Conservation (phyloP, 768 basidiomycete species). For the Pisolithus orientalis region DNA sequence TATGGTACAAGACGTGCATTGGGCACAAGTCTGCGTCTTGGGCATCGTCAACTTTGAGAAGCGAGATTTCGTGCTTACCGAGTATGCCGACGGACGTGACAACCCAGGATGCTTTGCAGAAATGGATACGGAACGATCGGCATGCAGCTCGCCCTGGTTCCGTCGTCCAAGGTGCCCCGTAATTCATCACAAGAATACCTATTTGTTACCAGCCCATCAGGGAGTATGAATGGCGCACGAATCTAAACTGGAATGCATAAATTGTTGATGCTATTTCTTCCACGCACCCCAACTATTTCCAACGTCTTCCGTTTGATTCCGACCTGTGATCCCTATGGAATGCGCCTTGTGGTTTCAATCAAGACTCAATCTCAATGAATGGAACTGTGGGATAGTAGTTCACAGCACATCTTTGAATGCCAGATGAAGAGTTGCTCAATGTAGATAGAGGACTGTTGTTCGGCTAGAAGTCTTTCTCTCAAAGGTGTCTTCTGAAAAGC, state of each 20-base stretch:
- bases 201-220: constrained; percentile 55
- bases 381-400: constrained; percentile 28
- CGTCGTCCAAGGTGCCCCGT: constrained; percentile 40
- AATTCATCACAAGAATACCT: constrained; percentile 48
- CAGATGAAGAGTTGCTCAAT: constrained; percentile 6
- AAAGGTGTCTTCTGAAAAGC: too few relatives aligned
- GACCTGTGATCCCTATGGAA: constrained; percentile 28
- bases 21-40: constrained; percentile 31
- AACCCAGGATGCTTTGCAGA: constrained; percentile 54
- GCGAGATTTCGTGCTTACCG: constrained; percentile 45
- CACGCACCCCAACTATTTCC: constrained; percentile 36
- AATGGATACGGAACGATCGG: constrained; percentile 31
- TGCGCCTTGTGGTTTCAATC: constrained; percentile 27
- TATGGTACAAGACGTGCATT: constrained; percentile 29
- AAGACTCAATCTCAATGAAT: constrained; percentile 26
- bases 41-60: constrained; percentile 37
- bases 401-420: neutral
- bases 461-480: too few relatives aligned
- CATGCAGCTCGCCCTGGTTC: constrained; percentile 50
- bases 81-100: constrained; percentile 45
- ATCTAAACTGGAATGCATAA: constrained; percentile 45
- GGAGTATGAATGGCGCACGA: constrained; percentile 40
- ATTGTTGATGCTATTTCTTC: constrained; percentile 42
- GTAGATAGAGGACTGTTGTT: too few relatives aligned
- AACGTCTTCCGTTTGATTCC: constrained; percentile 54